Evolutionary conservation across 1,284 basidiomycete genomes (phyloP).

Genomic region (Tranzscheliella williamsii): DNA sequence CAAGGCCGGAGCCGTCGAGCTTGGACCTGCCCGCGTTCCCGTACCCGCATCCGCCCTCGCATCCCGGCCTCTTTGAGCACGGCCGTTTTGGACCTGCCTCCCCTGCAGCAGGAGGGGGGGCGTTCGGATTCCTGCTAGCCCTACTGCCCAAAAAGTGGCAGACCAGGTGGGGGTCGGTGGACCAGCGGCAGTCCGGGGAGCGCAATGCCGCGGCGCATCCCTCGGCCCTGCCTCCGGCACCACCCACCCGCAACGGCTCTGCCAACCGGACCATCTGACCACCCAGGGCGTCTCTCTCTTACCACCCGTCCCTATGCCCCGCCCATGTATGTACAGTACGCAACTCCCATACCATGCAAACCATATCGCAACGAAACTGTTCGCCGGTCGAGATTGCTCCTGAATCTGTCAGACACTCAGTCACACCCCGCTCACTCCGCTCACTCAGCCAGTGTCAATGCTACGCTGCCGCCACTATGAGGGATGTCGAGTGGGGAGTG

Average conservation of each 20-base stretch:
- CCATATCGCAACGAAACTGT: too few species aligned
- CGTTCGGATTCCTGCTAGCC: constrained; percentile 8
- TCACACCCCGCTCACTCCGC: too few species aligned
- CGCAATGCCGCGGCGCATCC: too few species aligned
- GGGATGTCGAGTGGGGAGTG: too few species aligned
- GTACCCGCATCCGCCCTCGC: constrained; percentile 1
- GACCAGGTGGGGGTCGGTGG: constrained; percentile 7
- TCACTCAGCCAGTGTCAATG: too few species aligned
- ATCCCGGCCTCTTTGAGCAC: constrained; percentile 1
- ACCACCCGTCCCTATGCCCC: too few species aligned
- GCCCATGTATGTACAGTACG: too few species aligned
- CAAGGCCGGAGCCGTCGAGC: constrained; percentile 13
- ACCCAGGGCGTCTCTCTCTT: too few species aligned
- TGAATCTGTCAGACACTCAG: too few species aligned
- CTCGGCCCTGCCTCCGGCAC: neutral
- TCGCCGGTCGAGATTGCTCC: too few species aligned
- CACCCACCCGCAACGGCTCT: neutral
- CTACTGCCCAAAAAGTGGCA: constrained; percentile 32
- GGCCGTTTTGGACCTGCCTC: constrained; percentile 41
- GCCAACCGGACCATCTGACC: constrained; percentile 1
- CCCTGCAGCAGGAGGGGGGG: constrained; percentile 6
- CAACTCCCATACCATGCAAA: too few species aligned
- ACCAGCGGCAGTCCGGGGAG: neutral
- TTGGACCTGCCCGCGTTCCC: constrained; percentile 13
- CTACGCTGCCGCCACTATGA: too few species aligned